Conservation (phyloP, 2,329 filamentous ascomycete genomes). For the Fusarium sp. region DNA sequence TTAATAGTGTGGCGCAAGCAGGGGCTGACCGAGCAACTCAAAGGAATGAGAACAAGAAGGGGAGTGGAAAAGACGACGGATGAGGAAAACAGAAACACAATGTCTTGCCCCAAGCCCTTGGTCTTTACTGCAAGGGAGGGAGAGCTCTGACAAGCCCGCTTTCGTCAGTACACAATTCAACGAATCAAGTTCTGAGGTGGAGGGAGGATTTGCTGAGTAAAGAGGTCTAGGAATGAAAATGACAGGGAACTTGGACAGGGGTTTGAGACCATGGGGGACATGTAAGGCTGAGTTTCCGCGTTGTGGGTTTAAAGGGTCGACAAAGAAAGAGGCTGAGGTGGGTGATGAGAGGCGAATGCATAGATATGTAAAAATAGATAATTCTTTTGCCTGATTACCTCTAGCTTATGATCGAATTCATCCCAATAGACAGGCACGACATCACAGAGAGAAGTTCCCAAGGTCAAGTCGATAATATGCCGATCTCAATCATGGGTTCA, state of each 20-base stretch:
- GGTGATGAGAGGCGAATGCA: not conserved
- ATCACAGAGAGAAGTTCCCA: not conserved
- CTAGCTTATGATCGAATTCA: not conserved
- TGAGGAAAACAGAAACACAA: not conserved
- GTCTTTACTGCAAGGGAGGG: not conserved
- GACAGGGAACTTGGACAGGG: constrained; percentile 15
- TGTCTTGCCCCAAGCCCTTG: not conserved
- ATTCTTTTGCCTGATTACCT: not conserved
- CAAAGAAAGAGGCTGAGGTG: not conserved
- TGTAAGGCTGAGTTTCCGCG: constrained; percentile 33
- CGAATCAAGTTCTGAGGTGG: not conserved
- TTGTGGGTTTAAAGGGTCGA: not conserved
- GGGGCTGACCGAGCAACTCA: not conserved
- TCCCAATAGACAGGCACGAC: not conserved
- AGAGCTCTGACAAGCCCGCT: not conserved
- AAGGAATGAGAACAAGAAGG: not conserved
- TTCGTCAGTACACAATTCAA: not conserved
- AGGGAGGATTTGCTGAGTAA: constrained; percentile 21
- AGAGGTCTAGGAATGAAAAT: not conserved
- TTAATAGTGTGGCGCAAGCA: constrained; percentile 17
- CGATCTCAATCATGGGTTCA: not conserved
- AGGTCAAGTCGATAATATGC: not conserved
- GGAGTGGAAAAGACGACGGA: not conserved
- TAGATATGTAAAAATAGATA: not conserved
- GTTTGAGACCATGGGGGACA: not conserved